phyloP scores from a whole-genome alignment of 2,329 filamentous ascomycete genomes.

The Penicillium sp. region DNA sequence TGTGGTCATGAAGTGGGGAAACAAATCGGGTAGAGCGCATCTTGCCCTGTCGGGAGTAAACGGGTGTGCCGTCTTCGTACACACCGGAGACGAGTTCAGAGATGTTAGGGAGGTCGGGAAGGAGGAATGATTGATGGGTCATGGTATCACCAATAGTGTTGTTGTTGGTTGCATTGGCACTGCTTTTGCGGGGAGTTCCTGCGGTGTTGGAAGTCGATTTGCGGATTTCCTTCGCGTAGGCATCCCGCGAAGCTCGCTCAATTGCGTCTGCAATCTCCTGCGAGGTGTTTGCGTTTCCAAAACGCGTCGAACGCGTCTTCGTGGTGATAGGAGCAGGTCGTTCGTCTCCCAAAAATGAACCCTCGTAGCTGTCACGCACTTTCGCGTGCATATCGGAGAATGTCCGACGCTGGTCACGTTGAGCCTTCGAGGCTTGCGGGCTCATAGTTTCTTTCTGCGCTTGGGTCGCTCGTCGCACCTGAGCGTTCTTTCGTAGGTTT shows the following conservation, averaged over 20 bases:
- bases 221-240: constrained; percentile 33
- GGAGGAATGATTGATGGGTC: constrained; percentile 59
- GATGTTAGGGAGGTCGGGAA: constrained; percentile 60
- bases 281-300: constrained; percentile 48
- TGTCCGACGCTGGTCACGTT: constrained; percentile 45
- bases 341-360: constrained; percentile 52
- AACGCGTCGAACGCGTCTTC: constrained; percentile 55
- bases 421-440: constrained; percentile 38
- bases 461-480: constrained; percentile 40
- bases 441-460: constrained; percentile 43
- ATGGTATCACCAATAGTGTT: constrained; percentile 45
- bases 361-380: constrained; percentile 52
- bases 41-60: constrained; percentile 52
- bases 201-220: constrained; percentile 22
- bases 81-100: constrained; percentile 61
- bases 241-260: constrained; percentile 38
- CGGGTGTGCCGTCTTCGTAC: constrained; percentile 57
- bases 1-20: constrained; percentile 43
- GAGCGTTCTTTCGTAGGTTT: constrained; percentile 42
- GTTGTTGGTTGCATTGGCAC: constrained; percentile 28
- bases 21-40: constrained; percentile 54
- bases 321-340: constrained; percentile 45
- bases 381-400: constrained; percentile 58
- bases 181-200: constrained; percentile 23
- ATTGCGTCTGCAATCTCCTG: constrained; percentile 41